phyloP scores from a whole-genome alignment of 2,329 filamentous ascomycete species.

The Paecilomyces niveus region DNA sequence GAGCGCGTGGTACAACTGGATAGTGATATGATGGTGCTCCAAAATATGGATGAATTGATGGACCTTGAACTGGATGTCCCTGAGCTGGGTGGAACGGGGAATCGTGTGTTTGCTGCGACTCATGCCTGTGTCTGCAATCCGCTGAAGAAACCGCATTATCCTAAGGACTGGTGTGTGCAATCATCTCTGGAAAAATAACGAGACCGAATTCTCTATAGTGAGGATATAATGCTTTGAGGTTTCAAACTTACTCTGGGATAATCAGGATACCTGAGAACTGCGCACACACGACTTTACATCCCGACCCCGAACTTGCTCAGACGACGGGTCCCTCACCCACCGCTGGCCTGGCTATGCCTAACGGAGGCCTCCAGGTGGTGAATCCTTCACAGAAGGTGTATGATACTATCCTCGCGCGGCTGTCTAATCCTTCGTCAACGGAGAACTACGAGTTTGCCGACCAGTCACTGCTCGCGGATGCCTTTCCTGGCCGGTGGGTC shows the following conservation, averaged over 20 bases:
- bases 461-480: slow-evolving; percentile 51
- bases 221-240: neutral
- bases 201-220: neutral
- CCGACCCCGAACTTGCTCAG: slow-evolving; percentile 45
- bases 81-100: slow-evolving; percentile 43
- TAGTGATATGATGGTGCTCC: slow-evolving; percentile 75
- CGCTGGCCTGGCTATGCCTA: slow-evolving; percentile 51
- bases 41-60: slow-evolving; percentile 92
- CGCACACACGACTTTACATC: slow-evolving; percentile 54
- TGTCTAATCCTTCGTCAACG: slow-evolving; percentile 40
- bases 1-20: slow-evolving; percentile 76
- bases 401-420: slow-evolving; percentile 42
- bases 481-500: slow-evolving; percentile 53
- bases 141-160: slow-evolving; percentile 70
- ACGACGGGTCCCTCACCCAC: slow-evolving; percentile 41
- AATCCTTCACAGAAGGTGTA: slow-evolving; percentile 49
- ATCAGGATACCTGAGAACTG: slow-evolving; percentile 50
- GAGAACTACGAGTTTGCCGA: slow-evolving; percentile 53
- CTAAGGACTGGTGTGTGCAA: slow-evolving; percentile 55
- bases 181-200: neutral
- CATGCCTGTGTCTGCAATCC: slow-evolving; percentile 87
- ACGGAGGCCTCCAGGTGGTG: slow-evolving; percentile 56
- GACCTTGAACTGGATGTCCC: slow-evolving; percentile 63
- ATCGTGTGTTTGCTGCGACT: slow-evolving; percentile 69
- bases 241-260: neutral